These are phyloP conservation scores for Salix brachista DNA, from an alignment of 345 rosid genomes.

Conservation along the genomic window DNA sequence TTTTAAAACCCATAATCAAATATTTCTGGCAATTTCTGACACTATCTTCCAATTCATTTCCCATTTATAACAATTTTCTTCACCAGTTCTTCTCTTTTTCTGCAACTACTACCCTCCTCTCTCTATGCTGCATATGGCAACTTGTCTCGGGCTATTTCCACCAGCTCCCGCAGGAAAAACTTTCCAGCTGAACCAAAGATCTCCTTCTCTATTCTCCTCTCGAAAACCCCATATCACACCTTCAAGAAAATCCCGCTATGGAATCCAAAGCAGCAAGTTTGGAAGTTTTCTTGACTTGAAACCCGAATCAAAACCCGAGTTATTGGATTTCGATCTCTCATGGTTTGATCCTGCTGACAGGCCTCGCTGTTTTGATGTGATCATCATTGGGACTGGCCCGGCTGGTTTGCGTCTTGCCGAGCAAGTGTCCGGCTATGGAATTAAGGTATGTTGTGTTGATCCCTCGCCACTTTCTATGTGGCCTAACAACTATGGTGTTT, in stretches of 20 bases:
- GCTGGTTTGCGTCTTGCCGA: constrained; percentile 66
- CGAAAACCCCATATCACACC: background rate
- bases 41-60: background rate
- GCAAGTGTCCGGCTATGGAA: constrained; percentile 46
- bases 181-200: constrained; percentile 10
- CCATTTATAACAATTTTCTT: background rate
- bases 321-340: constrained; percentile 39
- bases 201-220: constrained; percentile 5
- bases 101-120: background rate
- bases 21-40: background rate
- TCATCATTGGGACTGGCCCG: constrained; percentile 64
- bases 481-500: constrained; percentile 65
- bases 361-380: constrained; percentile 39
- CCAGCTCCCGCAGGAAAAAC: constrained; percentile 14
- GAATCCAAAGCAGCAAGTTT: constrained; percentile 32
- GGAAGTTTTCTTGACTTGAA: constrained; percentile 48
- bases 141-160: constrained; percentile 20
- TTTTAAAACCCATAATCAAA: no score
- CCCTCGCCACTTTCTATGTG: constrained; percentile 60
- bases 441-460: constrained; percentile 64
- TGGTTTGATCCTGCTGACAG: constrained; percentile 35
- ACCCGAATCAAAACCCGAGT: constrained; percentile 35
- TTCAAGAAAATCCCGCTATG: constrained; percentile 7
- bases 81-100: background rate
- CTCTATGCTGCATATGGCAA: constrained; percentile 24